A percentile compares a stretch with the other conserved stretches of the same genome.
phyloP scores from a whole-genome alignment of 768 basidiomycete species.

The Omphalotus guepiniiformis region DNA sequence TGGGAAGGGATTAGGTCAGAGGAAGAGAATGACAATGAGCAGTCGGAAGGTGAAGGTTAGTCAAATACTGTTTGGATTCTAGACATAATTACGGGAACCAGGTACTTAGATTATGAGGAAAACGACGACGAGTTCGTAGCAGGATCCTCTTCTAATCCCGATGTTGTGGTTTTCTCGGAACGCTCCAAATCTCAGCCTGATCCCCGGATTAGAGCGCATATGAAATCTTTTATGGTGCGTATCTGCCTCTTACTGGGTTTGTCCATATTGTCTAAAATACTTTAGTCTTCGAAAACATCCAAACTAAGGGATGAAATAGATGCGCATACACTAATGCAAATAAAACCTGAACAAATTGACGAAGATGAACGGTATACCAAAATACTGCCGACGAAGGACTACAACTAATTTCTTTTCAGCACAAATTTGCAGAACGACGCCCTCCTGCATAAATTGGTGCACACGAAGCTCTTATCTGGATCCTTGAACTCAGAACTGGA shows the following conservation, averaged over 20 bases:
- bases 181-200: constrained; percentile 18
- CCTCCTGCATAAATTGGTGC: constrained; percentile 71
- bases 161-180: constrained; percentile 59
- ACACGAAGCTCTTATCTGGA: constrained; percentile 75
- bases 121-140: constrained; percentile 43
- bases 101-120: constrained; percentile 32
- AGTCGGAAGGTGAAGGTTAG: constrained; percentile 12
- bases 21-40: constrained; percentile 17
- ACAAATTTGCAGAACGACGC: constrained; percentile 77
- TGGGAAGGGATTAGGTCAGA: constrained; percentile 36
- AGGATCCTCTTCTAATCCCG: constrained; percentile 25
- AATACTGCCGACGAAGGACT: not conserved
- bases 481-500: constrained; percentile 60
- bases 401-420: constrained; percentile 31
- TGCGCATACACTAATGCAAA: constrained; percentile 6
- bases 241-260: not conserved
- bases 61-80: not conserved
- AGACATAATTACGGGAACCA: not conserved
- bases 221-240: constrained; percentile 75
- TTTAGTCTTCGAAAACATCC: constrained; percentile 74
- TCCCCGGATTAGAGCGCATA: constrained; percentile 30
- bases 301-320: constrained; percentile 45
- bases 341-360: constrained; percentile 21
- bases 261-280: not conserved
- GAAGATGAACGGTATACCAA: constrained; percentile 46